phyloP scores from a whole-genome alignment of 257 asterid genomes.

The Fraxinus pennsylvanica region DNA sequence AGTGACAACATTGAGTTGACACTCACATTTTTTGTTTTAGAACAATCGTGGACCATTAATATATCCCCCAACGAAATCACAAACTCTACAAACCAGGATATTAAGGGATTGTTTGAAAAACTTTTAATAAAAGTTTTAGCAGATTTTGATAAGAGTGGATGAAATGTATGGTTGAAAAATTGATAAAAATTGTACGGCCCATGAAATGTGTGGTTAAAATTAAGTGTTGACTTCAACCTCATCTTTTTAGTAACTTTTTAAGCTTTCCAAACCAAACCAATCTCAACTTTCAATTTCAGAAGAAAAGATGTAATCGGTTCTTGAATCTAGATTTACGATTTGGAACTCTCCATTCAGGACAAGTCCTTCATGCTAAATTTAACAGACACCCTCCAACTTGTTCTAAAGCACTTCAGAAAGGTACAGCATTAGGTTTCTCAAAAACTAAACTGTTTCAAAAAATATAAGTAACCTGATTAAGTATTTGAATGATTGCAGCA shows the following conservation, averaged over 20 bases:
- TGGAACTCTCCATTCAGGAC: background rate
- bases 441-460: background rate
- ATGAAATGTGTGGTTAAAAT: too few species aligned
- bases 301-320: background rate
- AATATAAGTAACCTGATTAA: conserved; percentile 56
- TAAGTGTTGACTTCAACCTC: too few species aligned
- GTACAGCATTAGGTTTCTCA: background rate
- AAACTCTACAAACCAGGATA: background rate
- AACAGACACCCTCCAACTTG: background rate
- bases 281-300: background rate
- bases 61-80: background rate
- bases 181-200: too few species aligned
- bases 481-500: conserved; percentile 68
- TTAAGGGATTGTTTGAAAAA: background rate
- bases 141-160: too few species aligned
- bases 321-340: background rate
- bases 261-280: too few species aligned
- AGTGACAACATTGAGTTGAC: too few species aligned
- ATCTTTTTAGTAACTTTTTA: too few species aligned
- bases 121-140: too few species aligned
- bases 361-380: background rate
- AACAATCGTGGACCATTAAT: background rate
- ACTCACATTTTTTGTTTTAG: too few species aligned
- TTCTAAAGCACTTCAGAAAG: background rate
- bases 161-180: too few species aligned